Percentiles rank a stretch among this genome's conserved stretches.
These are phyloP conservation scores for Galerina marginata DNA, from an alignment of 768 basidiomycete species.

Conservation along the genomic window DNA sequence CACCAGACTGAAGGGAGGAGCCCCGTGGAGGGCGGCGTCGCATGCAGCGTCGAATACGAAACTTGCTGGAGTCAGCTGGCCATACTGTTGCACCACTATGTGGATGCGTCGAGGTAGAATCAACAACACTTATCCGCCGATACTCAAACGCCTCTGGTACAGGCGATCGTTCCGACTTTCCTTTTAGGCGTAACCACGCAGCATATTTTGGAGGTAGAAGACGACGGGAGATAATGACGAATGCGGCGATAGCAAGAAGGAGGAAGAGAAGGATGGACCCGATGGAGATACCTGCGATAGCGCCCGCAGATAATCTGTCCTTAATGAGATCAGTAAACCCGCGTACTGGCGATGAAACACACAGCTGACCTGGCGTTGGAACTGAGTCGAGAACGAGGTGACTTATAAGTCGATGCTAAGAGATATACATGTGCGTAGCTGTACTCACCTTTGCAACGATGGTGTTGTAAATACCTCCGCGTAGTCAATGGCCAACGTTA, in stretches of 20 bases:
- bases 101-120: neutral
- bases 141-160: conserved; percentile 10
- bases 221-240: conserved; percentile 6
- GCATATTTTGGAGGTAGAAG: neutral
- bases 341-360: too few species aligned
- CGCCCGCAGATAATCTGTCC: conserved; percentile 16
- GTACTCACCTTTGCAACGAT: conserved; percentile 19
- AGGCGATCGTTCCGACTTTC: neutral
- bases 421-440: too few species aligned
- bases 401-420: too few species aligned
- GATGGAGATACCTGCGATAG: conserved; percentile 15
- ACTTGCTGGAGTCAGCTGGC: neutral
- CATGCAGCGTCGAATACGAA: conserved; percentile 2
- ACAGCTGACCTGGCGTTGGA: too few species aligned
- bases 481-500: conserved; percentile 34
- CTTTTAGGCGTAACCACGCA: conserved; percentile 6
- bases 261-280: conserved; percentile 6
- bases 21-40: conserved; percentile 10
- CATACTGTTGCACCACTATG: neutral
- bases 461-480: conserved; percentile 33
- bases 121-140: conserved; percentile 5
- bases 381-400: too few species aligned
- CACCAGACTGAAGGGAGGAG: conserved; percentile 7
- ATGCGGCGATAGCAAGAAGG: neutral
- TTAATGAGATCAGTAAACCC: neutral